A percentile compares a stretch with the other conserved stretches of the same genome.
These are phyloP conservation scores for Sphagnum fallax DNA, from an alignment of 228 moss, liverwort and hornwort genomes.

Conservation along the genomic window DNA sequence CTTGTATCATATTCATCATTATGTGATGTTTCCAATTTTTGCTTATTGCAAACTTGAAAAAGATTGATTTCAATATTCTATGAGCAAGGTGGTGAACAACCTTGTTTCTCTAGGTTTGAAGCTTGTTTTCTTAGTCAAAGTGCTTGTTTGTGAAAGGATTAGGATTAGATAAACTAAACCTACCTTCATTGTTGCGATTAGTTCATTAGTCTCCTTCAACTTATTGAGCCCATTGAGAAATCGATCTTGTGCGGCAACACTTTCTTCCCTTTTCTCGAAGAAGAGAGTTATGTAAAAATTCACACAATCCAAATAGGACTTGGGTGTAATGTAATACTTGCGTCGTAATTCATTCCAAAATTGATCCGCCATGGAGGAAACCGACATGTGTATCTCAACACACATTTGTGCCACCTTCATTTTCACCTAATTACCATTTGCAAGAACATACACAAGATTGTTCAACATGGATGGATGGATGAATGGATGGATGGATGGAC, in stretches of 20 bases:
- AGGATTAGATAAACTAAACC: too few species aligned
- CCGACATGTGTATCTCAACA: conserved; percentile 74
- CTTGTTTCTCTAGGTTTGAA: too few species aligned
- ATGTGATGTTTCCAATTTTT: too few species aligned
- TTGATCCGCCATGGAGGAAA: conserved; percentile 71
- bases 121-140: too few species aligned
- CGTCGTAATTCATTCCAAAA: conserved; percentile 70
- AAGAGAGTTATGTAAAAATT: conserved; percentile 72
- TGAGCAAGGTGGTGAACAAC: too few species aligned
- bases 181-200: conserved; percentile 89
- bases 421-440: conserved; percentile 36
- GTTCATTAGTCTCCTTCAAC: conserved; percentile 84
- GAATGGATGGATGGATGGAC: too few species aligned
- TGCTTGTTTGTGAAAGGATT: too few species aligned
- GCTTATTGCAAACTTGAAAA: too few species aligned
- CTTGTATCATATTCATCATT: too few species aligned
- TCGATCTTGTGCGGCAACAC: conserved; percentile 69
- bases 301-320: conserved; percentile 90
- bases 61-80: too few species aligned
- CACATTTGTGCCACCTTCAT: conserved; percentile 81
- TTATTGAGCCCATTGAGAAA: conserved; percentile 87
- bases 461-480: neutral
- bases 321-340: conserved; percentile 93
- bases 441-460: too few species aligned
- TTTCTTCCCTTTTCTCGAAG: conserved; percentile 71